phyloP scores from a whole-genome alignment of 345 rosid species.

The Nasturtium officinale region DNA sequence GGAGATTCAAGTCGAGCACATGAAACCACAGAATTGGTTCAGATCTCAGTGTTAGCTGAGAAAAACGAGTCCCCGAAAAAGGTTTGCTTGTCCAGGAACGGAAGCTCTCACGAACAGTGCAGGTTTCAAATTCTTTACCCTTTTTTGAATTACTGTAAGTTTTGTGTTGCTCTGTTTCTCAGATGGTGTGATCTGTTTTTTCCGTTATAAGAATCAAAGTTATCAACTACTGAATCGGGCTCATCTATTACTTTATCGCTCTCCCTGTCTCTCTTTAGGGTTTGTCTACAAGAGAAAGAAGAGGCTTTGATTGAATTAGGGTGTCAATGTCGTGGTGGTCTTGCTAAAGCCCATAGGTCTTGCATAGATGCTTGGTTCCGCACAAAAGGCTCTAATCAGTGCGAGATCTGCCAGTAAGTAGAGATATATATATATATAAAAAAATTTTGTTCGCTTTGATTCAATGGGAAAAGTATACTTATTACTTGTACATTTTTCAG shows the following conservation, averaged over 20 bases:
- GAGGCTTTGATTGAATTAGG: slow-evolving; percentile 81
- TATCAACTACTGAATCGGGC: background rate
- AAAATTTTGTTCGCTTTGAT: background rate
- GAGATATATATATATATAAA: no score
- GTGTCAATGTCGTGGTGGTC: slow-evolving; percentile 85
- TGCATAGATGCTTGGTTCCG: slow-evolving; percentile 90
- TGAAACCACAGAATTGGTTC: slow-evolving; percentile 29
- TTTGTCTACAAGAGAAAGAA: slow-evolving; percentile 90
- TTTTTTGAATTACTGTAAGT: no score
- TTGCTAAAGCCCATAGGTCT: slow-evolving; percentile 73
- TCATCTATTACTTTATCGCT: no score
- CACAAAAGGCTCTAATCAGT: slow-evolving; percentile 80
- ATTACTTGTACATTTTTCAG: background rate
- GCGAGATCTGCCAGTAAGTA: slow-evolving; percentile 74
- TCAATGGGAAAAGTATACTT: background rate
- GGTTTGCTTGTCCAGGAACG: slow-evolving; percentile 54
- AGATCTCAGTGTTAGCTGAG: slow-evolving; percentile 7
- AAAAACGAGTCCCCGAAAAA: slow-evolving; percentile 42
- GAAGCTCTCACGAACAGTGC: slow-evolving; percentile 79
- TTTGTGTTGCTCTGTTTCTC: no score
- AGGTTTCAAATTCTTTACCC: slow-evolving; percentile 32
- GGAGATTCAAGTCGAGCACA: slow-evolving; percentile 45
- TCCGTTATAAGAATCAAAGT: no score
- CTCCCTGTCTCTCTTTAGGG: no score
- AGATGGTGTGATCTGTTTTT: no score